These are phyloP conservation scores for Clonostachys solani DNA, from an alignment of 2,329 filamentous ascomycete species.

Conservation along the genomic window DNA sequence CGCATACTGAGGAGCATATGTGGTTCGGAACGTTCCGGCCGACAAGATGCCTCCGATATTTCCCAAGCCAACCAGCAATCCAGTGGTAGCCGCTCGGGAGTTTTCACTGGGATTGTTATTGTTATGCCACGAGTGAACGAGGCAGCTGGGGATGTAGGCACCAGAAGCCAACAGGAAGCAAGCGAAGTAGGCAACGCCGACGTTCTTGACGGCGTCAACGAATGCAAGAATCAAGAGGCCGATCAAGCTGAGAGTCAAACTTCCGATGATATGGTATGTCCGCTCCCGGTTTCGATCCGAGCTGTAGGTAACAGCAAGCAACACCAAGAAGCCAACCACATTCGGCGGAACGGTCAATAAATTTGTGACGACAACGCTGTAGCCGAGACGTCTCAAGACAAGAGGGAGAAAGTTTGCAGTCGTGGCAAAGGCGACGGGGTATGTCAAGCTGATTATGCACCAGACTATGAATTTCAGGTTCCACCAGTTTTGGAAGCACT, in stretches of 20 bases:
- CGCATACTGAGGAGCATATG: slow-evolving; percentile 42
- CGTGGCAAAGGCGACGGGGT: slow-evolving; percentile 37
- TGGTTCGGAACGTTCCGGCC: slow-evolving; percentile 36
- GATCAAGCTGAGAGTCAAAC: slow-evolving; percentile 30
- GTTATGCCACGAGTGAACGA: slow-evolving; percentile 47
- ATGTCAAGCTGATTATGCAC: slow-evolving; percentile 40
- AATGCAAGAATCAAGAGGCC: slow-evolving; percentile 38
- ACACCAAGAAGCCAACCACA: slow-evolving; percentile 36
- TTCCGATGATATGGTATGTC: slow-evolving; percentile 32
- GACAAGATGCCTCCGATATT: slow-evolving; percentile 43
- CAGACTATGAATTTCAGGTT: slow-evolving; percentile 28
- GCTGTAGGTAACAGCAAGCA: slow-evolving; percentile 35
- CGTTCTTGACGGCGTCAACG: slow-evolving; percentile 32
- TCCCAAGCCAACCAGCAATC: slow-evolving; percentile 38
- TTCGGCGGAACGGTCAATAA: slow-evolving; percentile 44
- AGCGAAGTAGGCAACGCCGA: slow-evolving; percentile 42
- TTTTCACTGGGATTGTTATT: slow-evolving; percentile 48
- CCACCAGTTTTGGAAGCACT: slow-evolving; percentile 35
- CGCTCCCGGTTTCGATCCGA: slow-evolving; percentile 39
- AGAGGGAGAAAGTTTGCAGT: slow-evolving; percentile 35
- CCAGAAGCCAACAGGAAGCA: slow-evolving; percentile 40
- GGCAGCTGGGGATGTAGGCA: slow-evolving; percentile 38
- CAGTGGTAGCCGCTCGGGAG: slow-evolving; percentile 39
- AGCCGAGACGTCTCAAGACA: slow-evolving; percentile 38
- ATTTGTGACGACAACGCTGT: slow-evolving; percentile 37